Evolutionary conservation across 345 rosid genomes (phyloP).

Genomic region (Psidium guajava): DNA sequence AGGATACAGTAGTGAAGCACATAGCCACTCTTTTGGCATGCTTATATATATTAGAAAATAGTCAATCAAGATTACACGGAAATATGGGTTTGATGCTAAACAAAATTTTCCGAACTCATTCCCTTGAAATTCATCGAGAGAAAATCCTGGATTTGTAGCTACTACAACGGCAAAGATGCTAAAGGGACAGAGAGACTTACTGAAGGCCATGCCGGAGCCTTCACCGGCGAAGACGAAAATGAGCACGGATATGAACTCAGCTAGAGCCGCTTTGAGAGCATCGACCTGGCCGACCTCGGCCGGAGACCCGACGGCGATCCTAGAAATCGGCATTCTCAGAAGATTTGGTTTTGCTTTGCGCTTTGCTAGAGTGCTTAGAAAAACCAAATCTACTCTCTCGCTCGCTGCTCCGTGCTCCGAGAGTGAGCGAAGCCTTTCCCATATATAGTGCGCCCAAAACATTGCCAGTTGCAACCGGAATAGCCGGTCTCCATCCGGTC

Average conservation of each 20-base stretch:
- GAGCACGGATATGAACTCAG: slow-evolving; percentile 60
- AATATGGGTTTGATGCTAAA: not conserved
- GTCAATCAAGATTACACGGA: not conserved
- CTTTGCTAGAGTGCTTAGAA: not conserved
- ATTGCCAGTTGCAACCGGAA: not conserved
- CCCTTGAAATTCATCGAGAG: not conserved
- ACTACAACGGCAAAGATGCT: not conserved
- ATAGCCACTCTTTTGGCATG: not conserved
- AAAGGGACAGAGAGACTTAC: not conserved
- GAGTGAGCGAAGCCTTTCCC: not conserved
- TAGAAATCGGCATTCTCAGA: slow-evolving; percentile 32
- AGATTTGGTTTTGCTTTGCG: not conserved
- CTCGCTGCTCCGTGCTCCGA: not conserved
- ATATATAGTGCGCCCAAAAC: slow-evolving; percentile 7
- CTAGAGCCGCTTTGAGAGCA: slow-evolving; percentile 44
- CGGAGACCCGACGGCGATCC: slow-evolving; percentile 37
- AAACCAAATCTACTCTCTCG: not conserved
- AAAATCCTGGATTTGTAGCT: not conserved
- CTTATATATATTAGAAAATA: not conserved
- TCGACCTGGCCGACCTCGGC: slow-evolving; percentile 38
- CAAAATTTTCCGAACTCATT: not conserved
- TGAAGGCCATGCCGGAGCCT: slow-evolving; percentile 71
- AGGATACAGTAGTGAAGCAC: not conserved
- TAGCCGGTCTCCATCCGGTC: too few relatives aligned
- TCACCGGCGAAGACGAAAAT: slow-evolving; percentile 70